phyloP scores from a whole-genome alignment of 192 early-diverging fungal species.

The Entophlyctis luteolus region DNA sequence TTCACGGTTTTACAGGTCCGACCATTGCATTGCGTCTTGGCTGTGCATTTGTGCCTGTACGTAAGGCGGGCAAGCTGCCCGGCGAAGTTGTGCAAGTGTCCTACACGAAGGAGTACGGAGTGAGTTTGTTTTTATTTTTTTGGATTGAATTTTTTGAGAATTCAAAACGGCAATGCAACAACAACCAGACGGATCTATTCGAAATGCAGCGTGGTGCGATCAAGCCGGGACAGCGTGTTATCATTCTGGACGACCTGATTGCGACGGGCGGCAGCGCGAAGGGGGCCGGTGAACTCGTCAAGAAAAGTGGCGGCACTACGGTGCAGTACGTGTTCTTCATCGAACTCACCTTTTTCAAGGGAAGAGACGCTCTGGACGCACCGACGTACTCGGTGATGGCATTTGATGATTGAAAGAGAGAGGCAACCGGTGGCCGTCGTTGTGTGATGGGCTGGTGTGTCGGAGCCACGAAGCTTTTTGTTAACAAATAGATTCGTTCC shows the following conservation, averaged over 20 bases:
- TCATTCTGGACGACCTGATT: slow-evolving; percentile 95
- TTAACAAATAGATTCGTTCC: too few species aligned
- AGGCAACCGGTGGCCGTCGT: too few species aligned
- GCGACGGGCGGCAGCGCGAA: slow-evolving; percentile 78
- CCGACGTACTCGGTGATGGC: slow-evolving; percentile 86
- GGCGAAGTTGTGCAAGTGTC: slow-evolving; percentile 64
- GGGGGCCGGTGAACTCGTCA: slow-evolving; percentile 81
- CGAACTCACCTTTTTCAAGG: slow-evolving; percentile 82
- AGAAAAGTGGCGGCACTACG: slow-evolving; percentile 65
- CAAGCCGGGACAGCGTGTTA: slow-evolving; percentile 75
- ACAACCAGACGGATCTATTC: slow-evolving; percentile 66
- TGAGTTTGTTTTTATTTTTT: slow-evolving; percentile 29
- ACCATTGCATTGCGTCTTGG: slow-evolving; percentile 82
- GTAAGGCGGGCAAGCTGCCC: slow-evolving; percentile 96
- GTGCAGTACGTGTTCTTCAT: slow-evolving; percentile 90
- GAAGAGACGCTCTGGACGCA: slow-evolving; percentile 70
- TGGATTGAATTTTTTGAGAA: background rate
- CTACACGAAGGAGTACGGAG: slow-evolving; percentile 95
- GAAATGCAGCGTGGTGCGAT: slow-evolving; percentile 84
- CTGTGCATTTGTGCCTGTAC: slow-evolving; percentile 88
- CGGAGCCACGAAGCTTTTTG: too few species aligned
- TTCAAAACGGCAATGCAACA: background rate
- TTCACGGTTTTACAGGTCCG: slow-evolving; percentile 69
- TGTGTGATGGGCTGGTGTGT: too few species aligned
- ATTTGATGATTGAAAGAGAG: slow-evolving; percentile 52